These are phyloP conservation scores for Exophiala sp. DNA, from an alignment of 2,329 filamentous ascomycete species.

Conservation along the genomic window DNA sequence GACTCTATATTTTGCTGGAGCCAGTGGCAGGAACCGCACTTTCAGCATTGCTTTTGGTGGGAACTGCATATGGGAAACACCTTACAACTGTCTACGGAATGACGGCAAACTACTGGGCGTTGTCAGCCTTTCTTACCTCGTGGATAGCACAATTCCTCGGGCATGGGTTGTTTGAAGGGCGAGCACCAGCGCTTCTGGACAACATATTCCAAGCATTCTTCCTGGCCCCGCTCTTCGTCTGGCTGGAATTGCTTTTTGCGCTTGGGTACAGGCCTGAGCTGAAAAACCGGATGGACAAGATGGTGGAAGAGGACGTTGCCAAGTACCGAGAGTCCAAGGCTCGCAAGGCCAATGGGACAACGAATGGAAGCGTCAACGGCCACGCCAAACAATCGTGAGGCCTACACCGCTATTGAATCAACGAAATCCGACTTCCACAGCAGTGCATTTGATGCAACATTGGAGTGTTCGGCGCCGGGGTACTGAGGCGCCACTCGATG, in stretches of 20 bases:
- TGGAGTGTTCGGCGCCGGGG: too few species aligned
- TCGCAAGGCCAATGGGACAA: constrained; percentile 29
- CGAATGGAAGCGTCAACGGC: constrained; percentile 26
- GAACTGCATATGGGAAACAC: constrained; percentile 69
- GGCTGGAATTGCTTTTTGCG: constrained; percentile 87
- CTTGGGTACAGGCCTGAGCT: constrained; percentile 86
- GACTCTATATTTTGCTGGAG: constrained; percentile 84
- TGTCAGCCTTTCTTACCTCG: constrained; percentile 62
- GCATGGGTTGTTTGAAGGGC: constrained; percentile 80
- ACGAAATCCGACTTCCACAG: not conserved
- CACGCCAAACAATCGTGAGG: constrained; percentile 26
- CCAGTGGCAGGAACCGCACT: constrained; percentile 80
- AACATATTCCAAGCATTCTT: constrained; percentile 89
- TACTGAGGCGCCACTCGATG: too few species aligned
- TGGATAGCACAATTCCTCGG: constrained; percentile 92
- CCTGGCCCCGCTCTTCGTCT: constrained; percentile 91
- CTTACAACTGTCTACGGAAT: constrained; percentile 59
- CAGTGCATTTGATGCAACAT: not conserved
- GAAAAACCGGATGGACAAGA: constrained; percentile 70
- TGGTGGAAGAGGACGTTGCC: constrained; percentile 67
- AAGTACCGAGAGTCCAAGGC: constrained; percentile 62
- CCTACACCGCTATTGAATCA: not conserved
- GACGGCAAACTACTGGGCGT: constrained; percentile 59
- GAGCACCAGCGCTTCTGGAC: constrained; percentile 82
- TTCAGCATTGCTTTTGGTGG: constrained; percentile 67